These are phyloP conservation scores for Patellaria atrata DNA, from an alignment of 495 filamentous ascomycete species.

Conservation along the genomic window DNA sequence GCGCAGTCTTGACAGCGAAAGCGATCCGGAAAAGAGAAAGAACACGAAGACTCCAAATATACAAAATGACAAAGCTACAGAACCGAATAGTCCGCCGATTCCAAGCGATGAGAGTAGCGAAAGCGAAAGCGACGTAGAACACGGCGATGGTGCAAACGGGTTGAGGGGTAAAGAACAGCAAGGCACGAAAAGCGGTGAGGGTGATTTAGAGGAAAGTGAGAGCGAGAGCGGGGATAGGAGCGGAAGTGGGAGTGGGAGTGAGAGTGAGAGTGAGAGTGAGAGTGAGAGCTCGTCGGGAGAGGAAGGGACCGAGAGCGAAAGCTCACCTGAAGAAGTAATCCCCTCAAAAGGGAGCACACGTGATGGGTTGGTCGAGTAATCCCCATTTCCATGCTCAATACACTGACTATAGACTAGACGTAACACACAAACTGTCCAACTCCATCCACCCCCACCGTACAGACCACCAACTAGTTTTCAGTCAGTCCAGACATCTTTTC, in stretches of 20 bases:
- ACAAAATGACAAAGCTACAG: too few relatives aligned
- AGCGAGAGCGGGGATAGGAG: conserved; percentile 1
- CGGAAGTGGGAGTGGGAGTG: conserved; percentile 2
- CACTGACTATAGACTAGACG: conserved; percentile 7
- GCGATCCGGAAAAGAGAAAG: too few relatives aligned
- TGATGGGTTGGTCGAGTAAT: conserved; percentile 1
- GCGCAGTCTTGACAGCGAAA: too few relatives aligned
- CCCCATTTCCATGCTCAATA: not conserved
- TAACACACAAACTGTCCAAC: too few relatives aligned
- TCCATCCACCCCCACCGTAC: conserved; percentile 49
- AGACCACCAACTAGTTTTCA: conserved; percentile 31
- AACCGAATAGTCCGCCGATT: too few relatives aligned
- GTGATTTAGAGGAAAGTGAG: not conserved
- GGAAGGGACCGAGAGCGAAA: conserved; percentile 9
- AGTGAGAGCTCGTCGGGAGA: conserved; percentile 2
- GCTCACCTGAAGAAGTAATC: not conserved
- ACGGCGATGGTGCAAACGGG: not conserved
- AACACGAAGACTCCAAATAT: too few relatives aligned
- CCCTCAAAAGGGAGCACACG: conserved; percentile 4
- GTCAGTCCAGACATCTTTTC: conserved; percentile 8
- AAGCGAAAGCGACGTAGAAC: conserved; percentile 1
- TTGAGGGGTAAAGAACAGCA: conserved; percentile 1
- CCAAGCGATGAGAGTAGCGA: too few relatives aligned
- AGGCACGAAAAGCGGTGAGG: not conserved
- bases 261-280: conserved; percentile 2